Base-by-base conservation (phyloP, 2,329 filamentous ascomycete genomes). In the Verticillium nubilum region DNA sequence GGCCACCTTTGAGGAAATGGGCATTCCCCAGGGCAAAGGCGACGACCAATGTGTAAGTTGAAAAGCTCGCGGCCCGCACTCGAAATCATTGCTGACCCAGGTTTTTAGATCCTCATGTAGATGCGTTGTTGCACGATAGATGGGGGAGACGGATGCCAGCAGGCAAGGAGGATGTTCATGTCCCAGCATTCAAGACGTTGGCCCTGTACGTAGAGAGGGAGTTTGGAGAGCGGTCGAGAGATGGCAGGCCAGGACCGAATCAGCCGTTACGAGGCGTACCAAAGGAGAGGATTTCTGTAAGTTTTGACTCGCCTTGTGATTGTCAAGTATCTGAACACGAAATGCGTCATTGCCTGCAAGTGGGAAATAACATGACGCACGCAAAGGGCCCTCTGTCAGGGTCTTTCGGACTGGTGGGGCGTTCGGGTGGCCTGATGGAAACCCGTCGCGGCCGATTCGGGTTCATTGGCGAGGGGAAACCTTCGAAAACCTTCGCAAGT, bases 1-100 rank as follows among this genome's bases (percentile, higher is more conserved):
- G 1, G 91, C 95, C 67, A 98, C 95, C 0, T 99, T 99, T 73
- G 94, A 97, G 71, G 93, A 96, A 71, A 99, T 99, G 95, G 95
- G 95, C 42, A 94, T 99, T 67, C 91, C 92, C 6, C 84, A 87
- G 68, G 87, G 82, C 54, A 93, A 95, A 74, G 84, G 88, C 62
- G 91, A 97, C n/a, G 85, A 85, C 65, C 93, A 98, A 75, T 99
- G 94, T 79, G 93, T 97, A 86, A 82, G 83, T 82, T 10, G 29
- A 31, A 31, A 50, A 19, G 19, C 42, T n/a, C 15, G 33, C 15
- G 5, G 33, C 15, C 15, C 33, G 15, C 5, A 17, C 15, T 37
- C 12, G 33, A 37, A 19, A 17, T 17, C 5, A 17, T 37, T 50
- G 42, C 42, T 50, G 5, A 50, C 42, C 29, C 10, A 3, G 7